Base-by-base conservation (phyloP, 805 yeast species). In the Saturnispora besseyi region DNA sequence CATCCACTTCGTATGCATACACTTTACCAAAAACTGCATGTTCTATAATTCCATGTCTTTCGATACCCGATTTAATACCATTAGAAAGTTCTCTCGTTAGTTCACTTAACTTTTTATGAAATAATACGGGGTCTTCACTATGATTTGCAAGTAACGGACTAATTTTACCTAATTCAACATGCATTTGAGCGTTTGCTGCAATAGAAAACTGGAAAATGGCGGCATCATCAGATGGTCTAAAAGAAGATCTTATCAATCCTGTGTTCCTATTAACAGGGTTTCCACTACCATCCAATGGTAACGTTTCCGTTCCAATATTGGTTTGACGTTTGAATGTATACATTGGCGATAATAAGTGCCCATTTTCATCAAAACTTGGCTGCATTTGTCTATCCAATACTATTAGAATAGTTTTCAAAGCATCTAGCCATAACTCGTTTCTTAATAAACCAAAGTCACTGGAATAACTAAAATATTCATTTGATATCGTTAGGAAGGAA, bases 181-280 rank as follows among this genome's bases (percentile, higher is more conserved):
- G 64, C 71, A 84, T 68, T 56, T 84, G 89, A 1, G 89, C 87
- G 61, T 88, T 88, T 2, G 88, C 96, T 1, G 96, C 96, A 41
- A 89, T 77, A 62, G 88, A 84, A 51, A 82, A 79, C 63, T 86
- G 95, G 53, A 75, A 75, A n/a, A 81, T 77, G 38, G 88, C 79
- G 1, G 95, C 87, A 65, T 87, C 96, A 63, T 87, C 96, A 18
- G 91, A 82, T 8, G 96, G 96, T 57, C 96, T 69, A 62, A 87
- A 87, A 0, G 95, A 90, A 5, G 90, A 82, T 45, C 95, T 71
- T n/a, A 87, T 69, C 53, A 87, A 68, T 0, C 91, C 89, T 0
- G 87, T 81, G 36, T 75, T 78, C 49, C 61, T 74, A 52, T 81
- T 82, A 1, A 85, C 90, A 0, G 96, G 96, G 60, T 87, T 84